Base-by-base conservation (phyloP, 352 stramenopile genomes). In the Phytophthora sojae region DNA sequence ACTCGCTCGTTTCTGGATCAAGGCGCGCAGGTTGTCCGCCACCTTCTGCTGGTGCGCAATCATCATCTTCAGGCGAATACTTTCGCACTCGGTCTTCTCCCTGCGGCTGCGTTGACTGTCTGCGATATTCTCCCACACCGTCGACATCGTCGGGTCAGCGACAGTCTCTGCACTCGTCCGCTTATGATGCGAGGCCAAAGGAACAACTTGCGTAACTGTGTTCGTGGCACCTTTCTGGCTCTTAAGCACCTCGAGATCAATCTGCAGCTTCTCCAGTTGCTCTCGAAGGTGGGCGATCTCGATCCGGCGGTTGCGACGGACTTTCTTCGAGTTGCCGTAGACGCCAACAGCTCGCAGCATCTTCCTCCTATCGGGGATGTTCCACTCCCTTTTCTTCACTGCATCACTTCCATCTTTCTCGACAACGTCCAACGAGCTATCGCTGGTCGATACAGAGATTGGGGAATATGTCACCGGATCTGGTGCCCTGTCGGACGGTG, bases 281-380 rank as follows among this genome's bases (percentile, higher is more conserved):
- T 63, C 58, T 9, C 72, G 69, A 3, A 86, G 59, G 37, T 83
- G 80, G 0, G 69, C 23, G 23, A 88, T 73, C 67, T 86, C 78
- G 49, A 78, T 78, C 7, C 65, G 63, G 52, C 75, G 75, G 21
- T 21, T 69, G 51, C 77, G 66, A 52, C 71, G 66, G 29, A 70
- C 71, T 37, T 67, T 61, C 53, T 79, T 82, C 51, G 75, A 64
- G 55, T 79, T 63, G 47, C 61, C 61, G 62, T 76, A 79, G 15
- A 73, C 58, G 32, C 57, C 55, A 12, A 49, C 65, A 57, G 44
- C 50, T 2, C 61, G 65, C 50, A 67, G 35, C 50, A 64, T 63
- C 21, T 78, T 78, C 50, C 55, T 75, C 29, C 29, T 6, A 35
- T 35, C 29, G 6, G 29, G 29, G 6, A n/a, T 14, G 35, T 44